phyloP scores from a whole-genome alignment of 495 filamentous ascomycete genomes.

The Mycothermus thermophilus region DNA sequence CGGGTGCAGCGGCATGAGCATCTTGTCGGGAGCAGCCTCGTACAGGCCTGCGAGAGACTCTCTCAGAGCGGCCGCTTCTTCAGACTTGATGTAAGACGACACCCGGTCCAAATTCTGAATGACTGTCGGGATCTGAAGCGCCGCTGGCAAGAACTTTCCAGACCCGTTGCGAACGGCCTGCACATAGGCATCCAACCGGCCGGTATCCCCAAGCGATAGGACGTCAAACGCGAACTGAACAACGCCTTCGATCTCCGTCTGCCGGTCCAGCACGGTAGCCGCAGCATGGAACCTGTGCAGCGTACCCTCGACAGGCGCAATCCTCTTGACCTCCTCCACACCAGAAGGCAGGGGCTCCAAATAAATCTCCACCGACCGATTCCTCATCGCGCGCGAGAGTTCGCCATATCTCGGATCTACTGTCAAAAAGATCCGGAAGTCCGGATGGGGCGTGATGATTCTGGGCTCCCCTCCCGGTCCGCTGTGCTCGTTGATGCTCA shows the following conservation, averaged over 20 bases:
- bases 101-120: conserved; percentile 8
- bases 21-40: conserved; percentile 10
- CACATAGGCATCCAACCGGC: conserved; percentile 17
- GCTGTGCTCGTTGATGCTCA: conserved; percentile 86
- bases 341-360: conserved; percentile 32
- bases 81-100: conserved; percentile 14
- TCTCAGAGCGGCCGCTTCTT: conserved; percentile 15
- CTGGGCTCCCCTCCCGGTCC: conserved; percentile 67
- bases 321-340: conserved; percentile 10
- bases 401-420: conserved; percentile 90
- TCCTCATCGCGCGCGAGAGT: conserved; percentile 91
- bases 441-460: conserved; percentile 65
- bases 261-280: conserved; percentile 6
- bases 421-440: conserved; percentile 87
- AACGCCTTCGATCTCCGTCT: conserved; percentile 9
- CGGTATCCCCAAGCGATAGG: conserved; percentile 24
- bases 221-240: conserved; percentile 20
- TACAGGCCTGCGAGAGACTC: conserved; percentile 15
- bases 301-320: conserved; percentile 30
- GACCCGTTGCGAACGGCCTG: conserved; percentile 6
- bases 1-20: conserved; percentile 46
- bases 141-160: conserved; percentile 1
- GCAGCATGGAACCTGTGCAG: conserved; percentile 25
- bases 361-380: conserved; percentile 82
- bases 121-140: conserved; percentile 10